Evolutionary conservation across 2,329 filamentous ascomycete genomes (phyloP).

Genomic region (Lasiodiplodia sp.): DNA sequence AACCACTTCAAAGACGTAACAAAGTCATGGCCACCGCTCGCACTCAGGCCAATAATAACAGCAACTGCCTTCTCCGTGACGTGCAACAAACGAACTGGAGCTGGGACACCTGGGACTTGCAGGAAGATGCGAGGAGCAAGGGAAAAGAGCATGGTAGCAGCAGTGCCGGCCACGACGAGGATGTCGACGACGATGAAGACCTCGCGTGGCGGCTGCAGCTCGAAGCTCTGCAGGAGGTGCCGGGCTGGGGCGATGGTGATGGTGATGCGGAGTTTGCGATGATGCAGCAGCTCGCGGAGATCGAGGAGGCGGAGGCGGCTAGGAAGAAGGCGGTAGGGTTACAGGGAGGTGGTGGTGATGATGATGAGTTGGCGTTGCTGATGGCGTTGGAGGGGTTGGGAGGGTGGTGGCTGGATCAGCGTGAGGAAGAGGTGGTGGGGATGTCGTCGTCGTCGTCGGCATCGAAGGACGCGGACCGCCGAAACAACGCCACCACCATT

Average conservation of each 20-base stretch:
- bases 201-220: conserved; percentile 21
- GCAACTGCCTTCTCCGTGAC: not conserved
- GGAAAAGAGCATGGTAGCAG: not conserved
- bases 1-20: not conserved
- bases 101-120: not conserved
- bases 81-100: not conserved
- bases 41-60: not conserved
- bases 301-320: not conserved
- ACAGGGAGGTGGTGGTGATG: not conserved
- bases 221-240: not conserved
- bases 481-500: no score
- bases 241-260: no score
- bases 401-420: not conserved
- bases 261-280: not conserved
- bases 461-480: no score
- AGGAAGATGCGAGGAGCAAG: not conserved
- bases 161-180: not conserved
- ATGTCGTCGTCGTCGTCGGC: no score
- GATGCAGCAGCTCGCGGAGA: conserved; percentile 14
- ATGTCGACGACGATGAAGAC: not conserved
- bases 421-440: not conserved
- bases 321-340: not conserved
- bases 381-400: conserved; percentile 8
- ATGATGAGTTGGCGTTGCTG: not conserved
- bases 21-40: not conserved